Base-by-base conservation (phyloP, 176 grass and related monocot species). In the Zea luxurians region DNA sequence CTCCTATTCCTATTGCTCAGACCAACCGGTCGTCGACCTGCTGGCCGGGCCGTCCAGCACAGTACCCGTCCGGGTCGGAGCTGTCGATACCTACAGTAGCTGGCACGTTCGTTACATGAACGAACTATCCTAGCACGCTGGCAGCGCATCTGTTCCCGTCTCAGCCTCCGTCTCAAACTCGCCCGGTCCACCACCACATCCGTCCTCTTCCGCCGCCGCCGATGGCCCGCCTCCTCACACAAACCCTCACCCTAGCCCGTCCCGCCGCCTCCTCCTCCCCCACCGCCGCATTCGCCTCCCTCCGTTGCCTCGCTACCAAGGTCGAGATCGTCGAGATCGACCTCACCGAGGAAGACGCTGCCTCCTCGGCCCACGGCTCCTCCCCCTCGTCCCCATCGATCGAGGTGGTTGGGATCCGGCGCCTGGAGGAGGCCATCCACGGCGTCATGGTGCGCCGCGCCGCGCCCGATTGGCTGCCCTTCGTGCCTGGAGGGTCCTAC, bases 381-480 rank as follows among this genome's bases (percentile, higher is more conserved):
- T 4, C 46, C 13, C 0, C 61, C 37, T 50, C 70, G 18, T 6
- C 85, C 49, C 44, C n/a, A 4, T 71, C 86, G 68, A 34, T 80
- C 18, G 91, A 89, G 71, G 74, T 79, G 37, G 36, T 90, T 2
- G 92, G 96, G 68, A 89, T 91, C 36, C 81, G 84, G 57, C 87
- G 90, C 83, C 85, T 99, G 34, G 86, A 93, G 83, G 96, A 99
- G 45, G 92, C 90, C 27, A 88, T 99, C 45, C 96, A 95, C 48
- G 88, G 87, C 8, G 86, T 93, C n/a, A 85, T 99, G 61, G 90
- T 96, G 37, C 90, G 92, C 9, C 84, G 88, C 47, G 87, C 90
- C 49, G 87, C 92, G 10, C 96, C 96, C 17, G 96, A 95, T 37
- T 99, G 92, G 96, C 88, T 99, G 6, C 96, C 96, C 10, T 99